Evolutionary conservation across 768 basidiomycete species (phyloP), one percentile per base, ranked within the genome.

Genomic region (Rhodotorula taiwanensis): DNA sequence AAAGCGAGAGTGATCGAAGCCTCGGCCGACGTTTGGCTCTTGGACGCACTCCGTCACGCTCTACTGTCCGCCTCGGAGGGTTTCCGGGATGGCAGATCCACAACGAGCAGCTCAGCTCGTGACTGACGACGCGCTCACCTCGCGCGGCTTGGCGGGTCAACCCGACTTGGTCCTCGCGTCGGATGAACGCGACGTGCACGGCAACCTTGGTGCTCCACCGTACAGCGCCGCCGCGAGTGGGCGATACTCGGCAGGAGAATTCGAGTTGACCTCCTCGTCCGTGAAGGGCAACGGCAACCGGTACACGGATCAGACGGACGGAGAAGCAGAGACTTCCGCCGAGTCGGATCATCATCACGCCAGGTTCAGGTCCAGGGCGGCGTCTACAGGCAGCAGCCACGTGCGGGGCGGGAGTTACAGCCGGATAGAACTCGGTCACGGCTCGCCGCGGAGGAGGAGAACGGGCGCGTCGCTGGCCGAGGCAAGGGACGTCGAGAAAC

Each of bases 91-190:
- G 43, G 43, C 43, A 63, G 56, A 57, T 28, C 43, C 50, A 14
- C 30, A 15, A 28, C 47, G 58, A 4, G 64, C 64, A 4, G 49
- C 42, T 0, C 48, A 60, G 33, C 64, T 65, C 33, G 47, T 65
- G 27, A 13, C 21, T 10, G 54, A 60, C 33, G 64, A 65, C n/a
- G 54, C 58, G 5, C 42, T 33, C 36, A 4, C 30, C 8, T 42
- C 42, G 34, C 30, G 54, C 34, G 58, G 49, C 0, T 43, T 55
- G 21, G 41, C 34, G 31, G 23, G 27, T 31, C 16, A 11, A 6
- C 16, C 42, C 8, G 25, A 44, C 14, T 25, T 53, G 23, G 44
- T 45, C 21, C 31, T 23, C 13, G 48, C 53, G 6, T 34, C 55
- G 31, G 14, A 51, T 25, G 55, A 62, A 14, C 54, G 28, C 34